These are phyloP conservation scores for Erigeron canadensis DNA, from an alignment of 129 eudicot genomes.

Conservation along the genomic window DNA sequence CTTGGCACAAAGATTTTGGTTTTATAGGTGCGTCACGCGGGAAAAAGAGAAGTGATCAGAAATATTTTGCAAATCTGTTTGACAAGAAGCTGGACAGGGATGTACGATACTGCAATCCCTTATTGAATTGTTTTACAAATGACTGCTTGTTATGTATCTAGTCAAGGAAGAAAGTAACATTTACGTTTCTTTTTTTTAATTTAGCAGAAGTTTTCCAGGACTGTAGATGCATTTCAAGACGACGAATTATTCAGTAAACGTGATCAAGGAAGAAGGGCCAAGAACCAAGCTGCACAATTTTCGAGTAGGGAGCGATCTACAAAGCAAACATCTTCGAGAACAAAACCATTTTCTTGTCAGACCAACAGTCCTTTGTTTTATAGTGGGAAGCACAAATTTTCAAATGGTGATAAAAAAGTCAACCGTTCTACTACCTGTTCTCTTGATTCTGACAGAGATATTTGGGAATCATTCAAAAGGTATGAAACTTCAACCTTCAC, in stretches of 20 bases:
- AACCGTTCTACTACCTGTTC: constrained; percentile 37
- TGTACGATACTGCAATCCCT: constrained; percentile 35
- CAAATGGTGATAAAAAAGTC: constrained; percentile 30
- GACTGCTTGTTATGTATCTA: constrained; percentile 6
- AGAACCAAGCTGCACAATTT: constrained; percentile 12
- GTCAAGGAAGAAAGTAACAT: not conserved
- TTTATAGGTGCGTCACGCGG: constrained; percentile 42
- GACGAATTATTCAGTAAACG: constrained; percentile 30
- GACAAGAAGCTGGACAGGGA: constrained; percentile 38
- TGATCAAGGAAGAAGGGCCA: constrained; percentile 29
- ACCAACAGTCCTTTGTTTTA: constrained; percentile 15
- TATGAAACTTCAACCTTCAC: constrained; percentile 22
- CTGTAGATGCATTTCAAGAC: constrained; percentile 41
- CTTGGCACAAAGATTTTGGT: constrained; percentile 1
- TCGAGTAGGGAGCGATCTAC: constrained; percentile 25
- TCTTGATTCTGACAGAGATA: constrained; percentile 14
- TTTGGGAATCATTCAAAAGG: constrained; percentile 31
- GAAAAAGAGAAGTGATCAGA: constrained; percentile 28
- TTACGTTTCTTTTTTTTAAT: constrained; percentile 1
- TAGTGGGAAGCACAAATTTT: constrained; percentile 24
- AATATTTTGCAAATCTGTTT: constrained; percentile 20
- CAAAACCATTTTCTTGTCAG: constrained; percentile 38
- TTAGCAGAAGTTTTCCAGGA: constrained; percentile 36
- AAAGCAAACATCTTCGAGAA: constrained; percentile 34
- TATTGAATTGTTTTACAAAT: constrained; percentile 8